Evolutionary conservation across 2,329 filamentous ascomycete genomes (phyloP).

Genomic region (Diaporthe longicolla): DNA sequence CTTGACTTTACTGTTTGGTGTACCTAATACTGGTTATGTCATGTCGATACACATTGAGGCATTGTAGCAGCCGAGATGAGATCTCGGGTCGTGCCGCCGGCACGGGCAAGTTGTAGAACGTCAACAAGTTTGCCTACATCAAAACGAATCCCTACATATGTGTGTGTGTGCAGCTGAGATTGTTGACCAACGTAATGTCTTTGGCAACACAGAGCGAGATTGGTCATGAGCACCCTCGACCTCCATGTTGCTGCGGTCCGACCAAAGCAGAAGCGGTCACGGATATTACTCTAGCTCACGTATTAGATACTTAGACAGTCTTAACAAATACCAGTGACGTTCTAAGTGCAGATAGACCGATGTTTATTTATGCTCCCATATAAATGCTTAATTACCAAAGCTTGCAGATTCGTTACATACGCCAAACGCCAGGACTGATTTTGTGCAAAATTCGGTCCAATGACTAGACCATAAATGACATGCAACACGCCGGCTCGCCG

Average conservation of each 20-base stretch:
- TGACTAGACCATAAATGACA: neutral
- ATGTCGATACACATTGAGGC: constrained; percentile 39
- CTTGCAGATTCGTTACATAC: neutral
- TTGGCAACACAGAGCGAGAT: neutral
- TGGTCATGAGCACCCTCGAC: no score
- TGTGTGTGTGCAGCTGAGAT: neutral
- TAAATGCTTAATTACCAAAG: neutral
- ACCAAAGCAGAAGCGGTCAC: neutral
- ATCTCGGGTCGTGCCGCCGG: neutral
- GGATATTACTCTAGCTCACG: neutral
- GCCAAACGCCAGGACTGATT: constrained; percentile 29
- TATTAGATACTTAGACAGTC: neutral
- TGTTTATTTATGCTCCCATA: neutral
- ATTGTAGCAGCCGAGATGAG: constrained; percentile 3
- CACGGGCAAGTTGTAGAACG: constrained; percentile 13
- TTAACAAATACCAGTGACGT: neutral
- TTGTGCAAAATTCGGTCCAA: neutral
- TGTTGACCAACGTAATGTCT: neutral
- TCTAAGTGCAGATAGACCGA: neutral
- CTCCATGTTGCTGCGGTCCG: neutral
- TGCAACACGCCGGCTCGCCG: neutral
- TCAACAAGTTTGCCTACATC: constrained; percentile 9
- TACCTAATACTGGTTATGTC: constrained; percentile 34
- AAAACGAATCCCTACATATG: no score
- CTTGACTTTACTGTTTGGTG: constrained; percentile 30